Conservation (phyloP, 1,284 basidiomycete species). For the Kwoniella shivajii region DNA sequence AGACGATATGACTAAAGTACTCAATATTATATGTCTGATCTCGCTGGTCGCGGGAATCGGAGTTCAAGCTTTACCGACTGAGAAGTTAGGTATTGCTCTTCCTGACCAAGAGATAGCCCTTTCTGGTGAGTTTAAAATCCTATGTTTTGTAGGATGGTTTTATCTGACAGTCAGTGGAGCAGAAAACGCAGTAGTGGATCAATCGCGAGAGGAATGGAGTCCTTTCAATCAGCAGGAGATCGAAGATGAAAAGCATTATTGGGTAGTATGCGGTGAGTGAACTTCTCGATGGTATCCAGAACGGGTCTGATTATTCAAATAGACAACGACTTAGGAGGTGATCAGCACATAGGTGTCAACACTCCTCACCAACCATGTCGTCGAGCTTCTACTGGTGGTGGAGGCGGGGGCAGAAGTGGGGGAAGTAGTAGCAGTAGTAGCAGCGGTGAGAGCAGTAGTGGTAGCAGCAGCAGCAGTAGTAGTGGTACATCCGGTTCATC, state of each 20-base stretch:
- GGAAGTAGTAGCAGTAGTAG: not conserved
- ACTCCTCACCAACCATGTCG: not conserved
- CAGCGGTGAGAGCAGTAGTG: not conserved
- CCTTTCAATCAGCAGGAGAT: not conserved
- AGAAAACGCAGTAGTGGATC: not conserved
- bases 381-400: not conserved
- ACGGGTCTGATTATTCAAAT: not conserved
- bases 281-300: too few relatives aligned
- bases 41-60: not conserved
- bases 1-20: not conserved
- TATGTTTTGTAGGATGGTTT: not conserved
- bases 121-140: not conserved
- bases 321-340: not conserved
- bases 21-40: not conserved
- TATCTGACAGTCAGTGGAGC: not conserved
- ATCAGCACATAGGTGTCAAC: not conserved
- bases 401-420: too few relatives aligned
- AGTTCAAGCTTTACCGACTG: not conserved
- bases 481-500: not conserved
- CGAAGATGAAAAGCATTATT: not conserved
- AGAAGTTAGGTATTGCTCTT: not conserved
- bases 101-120: not conserved
- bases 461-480: not conserved
- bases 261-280: not conserved
- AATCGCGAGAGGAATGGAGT: not conserved